These are phyloP conservation scores for Pseudotulostoma volvatum DNA, from an alignment of 495 filamentous ascomycete species.

Conservation along the genomic window DNA sequence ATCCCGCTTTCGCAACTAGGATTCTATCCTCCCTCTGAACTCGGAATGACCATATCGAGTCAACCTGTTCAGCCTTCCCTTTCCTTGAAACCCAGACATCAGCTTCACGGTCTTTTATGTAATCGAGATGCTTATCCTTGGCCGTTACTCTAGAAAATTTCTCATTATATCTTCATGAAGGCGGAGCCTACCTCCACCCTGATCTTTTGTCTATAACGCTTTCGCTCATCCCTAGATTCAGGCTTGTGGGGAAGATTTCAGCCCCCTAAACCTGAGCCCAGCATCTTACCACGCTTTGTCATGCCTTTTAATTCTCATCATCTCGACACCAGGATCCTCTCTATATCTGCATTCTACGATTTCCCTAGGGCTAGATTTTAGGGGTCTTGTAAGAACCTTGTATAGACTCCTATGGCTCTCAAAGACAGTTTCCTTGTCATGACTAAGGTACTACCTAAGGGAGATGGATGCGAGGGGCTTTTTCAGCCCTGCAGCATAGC, in stretches of 20 bases:
- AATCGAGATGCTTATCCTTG: background rate
- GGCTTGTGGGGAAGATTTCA: background rate
- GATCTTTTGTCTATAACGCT: background rate
- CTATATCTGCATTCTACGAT: too few relatives aligned
- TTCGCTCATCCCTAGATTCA: background rate
- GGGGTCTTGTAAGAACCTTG: too few relatives aligned
- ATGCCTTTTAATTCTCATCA: too few relatives aligned
- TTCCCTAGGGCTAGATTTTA: too few relatives aligned
- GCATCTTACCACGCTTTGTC: too few relatives aligned
- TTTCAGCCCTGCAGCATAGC: too few relatives aligned
- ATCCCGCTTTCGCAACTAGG: background rate
- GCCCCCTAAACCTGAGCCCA: too few relatives aligned
- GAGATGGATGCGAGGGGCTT: too few relatives aligned
- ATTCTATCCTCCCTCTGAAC: background rate
- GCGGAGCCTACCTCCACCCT: background rate
- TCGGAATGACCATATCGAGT: background rate
- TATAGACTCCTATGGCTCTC: too few relatives aligned
- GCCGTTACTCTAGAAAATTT: background rate
- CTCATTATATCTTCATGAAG: background rate
- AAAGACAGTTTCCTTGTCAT: too few relatives aligned
- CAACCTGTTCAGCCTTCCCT: background rate
- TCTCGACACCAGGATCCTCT: too few relatives aligned
- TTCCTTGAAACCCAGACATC: background rate
- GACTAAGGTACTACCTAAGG: too few relatives aligned
- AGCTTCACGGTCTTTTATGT: background rate